Conservation (phyloP, 257 asterid genomes). For the Solanum etuberosum region DNA sequence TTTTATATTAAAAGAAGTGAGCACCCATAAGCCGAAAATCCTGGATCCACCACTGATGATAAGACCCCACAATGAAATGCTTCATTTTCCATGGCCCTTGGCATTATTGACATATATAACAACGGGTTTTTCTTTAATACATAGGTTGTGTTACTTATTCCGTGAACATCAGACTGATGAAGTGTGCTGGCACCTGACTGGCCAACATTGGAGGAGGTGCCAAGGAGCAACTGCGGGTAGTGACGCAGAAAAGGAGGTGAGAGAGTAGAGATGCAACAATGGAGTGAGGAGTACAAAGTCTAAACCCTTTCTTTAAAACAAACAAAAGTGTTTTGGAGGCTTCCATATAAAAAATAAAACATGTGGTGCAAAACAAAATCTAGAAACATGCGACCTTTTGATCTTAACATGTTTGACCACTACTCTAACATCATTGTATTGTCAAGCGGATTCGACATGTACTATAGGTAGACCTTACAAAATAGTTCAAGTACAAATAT, state of each 20-base stretch:
- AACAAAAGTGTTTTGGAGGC: neutral
- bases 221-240: neutral
- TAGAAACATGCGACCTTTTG: neutral
- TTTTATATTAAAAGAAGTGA: no score
- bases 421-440: neutral
- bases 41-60: no score
- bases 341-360: neutral
- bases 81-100: neutral
- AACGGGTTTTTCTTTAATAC: neutral
- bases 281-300: neutral
- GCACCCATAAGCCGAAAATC: no score
- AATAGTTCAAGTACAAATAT: neutral
- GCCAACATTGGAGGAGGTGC: neutral
- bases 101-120: neutral
- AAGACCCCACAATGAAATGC: neutral
- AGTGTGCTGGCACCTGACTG: neutral
- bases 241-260: neutral
- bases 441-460: neutral
- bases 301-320: neutral
- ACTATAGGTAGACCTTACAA: neutral
- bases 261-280: neutral
- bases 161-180: neutral
- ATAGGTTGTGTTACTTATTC: neutral
- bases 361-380: neutral
- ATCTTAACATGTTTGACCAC: neutral